These are phyloP conservation scores for Fistulifera solaris DNA, from an alignment of 108 stramenopile genomes.

Conservation along the genomic window DNA sequence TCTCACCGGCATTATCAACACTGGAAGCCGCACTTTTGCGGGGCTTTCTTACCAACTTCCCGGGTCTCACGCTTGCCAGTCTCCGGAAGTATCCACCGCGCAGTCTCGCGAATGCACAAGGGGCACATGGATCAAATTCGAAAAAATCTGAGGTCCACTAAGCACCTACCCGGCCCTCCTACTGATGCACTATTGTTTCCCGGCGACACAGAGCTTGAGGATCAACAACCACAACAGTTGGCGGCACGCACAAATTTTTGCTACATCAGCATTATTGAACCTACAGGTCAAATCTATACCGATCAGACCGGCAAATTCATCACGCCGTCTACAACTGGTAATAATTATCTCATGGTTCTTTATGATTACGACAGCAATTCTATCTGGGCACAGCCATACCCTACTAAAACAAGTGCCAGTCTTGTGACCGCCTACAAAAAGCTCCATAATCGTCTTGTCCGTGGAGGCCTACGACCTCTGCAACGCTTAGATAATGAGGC, in stretches of 20 bases:
- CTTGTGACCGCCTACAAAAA: constrained; percentile 3
- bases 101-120: constrained; percentile 10
- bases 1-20: constrained; percentile 16
- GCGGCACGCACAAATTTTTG: constrained; percentile 11
- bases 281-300: constrained; percentile 15
- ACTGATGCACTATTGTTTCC: neutral
- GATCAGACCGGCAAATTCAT: constrained; percentile 31
- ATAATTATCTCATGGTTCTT: constrained; percentile 23
- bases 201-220: constrained; percentile 1
- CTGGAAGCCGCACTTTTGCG: constrained; percentile 1
- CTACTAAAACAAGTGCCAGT: neutral
- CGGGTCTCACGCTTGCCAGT: constrained; percentile 11
- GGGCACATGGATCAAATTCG: constrained; percentile 23
- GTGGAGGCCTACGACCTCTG: constrained; percentile 12
- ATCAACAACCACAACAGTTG: neutral
- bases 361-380: constrained; percentile 27
- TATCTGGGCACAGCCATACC: constrained; percentile 21
- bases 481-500: constrained; percentile 24
- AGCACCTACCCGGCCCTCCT: neutral
- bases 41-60: constrained; percentile 5
- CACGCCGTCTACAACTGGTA: constrained; percentile 11
- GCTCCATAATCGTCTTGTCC: constrained; percentile 1
- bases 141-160: constrained; percentile 14
- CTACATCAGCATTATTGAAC: constrained; percentile 7
- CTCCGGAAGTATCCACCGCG: constrained; percentile 6